Base-by-base conservation (phyloP, 2,329 filamentous ascomycete genomes). In the Pochonia chlamydosporia region DNA sequence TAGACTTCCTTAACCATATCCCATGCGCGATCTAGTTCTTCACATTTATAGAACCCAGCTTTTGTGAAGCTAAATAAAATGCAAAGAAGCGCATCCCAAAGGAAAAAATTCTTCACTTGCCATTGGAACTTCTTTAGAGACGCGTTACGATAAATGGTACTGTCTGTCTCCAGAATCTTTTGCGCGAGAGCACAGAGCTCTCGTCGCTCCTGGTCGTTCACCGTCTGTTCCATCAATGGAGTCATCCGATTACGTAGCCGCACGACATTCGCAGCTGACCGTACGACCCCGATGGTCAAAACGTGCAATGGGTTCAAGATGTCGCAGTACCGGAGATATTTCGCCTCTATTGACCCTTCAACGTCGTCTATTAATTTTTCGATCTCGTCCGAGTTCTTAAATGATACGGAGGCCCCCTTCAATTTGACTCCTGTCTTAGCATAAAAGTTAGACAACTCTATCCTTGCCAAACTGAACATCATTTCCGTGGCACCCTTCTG, bases 321-420 rank as follows among this genome's bases (percentile, higher is more conserved):
- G 44, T 74, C 69, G 54, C 69, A 72, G 51, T 72, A 72, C 4
- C 69, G 62, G 9, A 74, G 56, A 44, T 65, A 73, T 8, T 65
- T 69, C 30, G 62, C 58, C 45, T 74, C 70, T 20, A 73, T 54
- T 4, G 55, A 57, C 2, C 56, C 55, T 47, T 76, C 72, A 5
- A 74, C 63, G 31, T 69, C 65, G 24, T 62, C 54, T n/a, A 64
- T 56, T 13, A 72, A 62, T 18, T 40, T 26, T 7, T 61, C 59
- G 0, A 63, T 60, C 20, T 61, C 62, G 14, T 64, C 55, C 2
- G 57, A 30, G 3, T 62, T 53, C n/a, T 47, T 46, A 16, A 47
- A 44, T 4, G 43, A 25, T 16, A 3, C 18, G 9, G 37, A 36
- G 3, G 43, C 37, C 18, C 40, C 39, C 8, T 43, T 45, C 6